These are phyloP conservation scores for Xylaria venustula DNA, from an alignment of 495 filamentous ascomycete genomes.

Conservation along the genomic window DNA sequence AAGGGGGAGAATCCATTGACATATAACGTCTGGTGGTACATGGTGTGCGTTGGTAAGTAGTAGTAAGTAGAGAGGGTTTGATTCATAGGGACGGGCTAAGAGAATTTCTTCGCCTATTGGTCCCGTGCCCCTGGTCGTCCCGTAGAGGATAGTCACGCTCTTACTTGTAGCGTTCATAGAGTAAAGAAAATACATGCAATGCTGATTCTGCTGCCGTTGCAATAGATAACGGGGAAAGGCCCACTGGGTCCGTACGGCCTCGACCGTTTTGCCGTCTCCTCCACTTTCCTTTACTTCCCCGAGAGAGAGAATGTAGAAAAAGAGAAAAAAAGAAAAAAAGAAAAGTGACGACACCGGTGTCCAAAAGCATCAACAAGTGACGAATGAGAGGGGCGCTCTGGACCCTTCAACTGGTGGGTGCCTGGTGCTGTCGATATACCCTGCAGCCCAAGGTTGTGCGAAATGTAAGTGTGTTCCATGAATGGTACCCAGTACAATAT, in stretches of 20 bases:
- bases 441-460: slow-evolving; percentile 14
- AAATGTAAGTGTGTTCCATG: slow-evolving; percentile 11
- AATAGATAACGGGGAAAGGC: background rate
- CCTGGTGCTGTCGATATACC: slow-evolving; percentile 13
- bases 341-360: background rate
- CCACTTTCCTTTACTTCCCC: background rate
- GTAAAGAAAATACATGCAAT: background rate
- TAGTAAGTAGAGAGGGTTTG: too few species aligned
- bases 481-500: slow-evolving; percentile 6
- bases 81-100: slow-evolving; percentile 1
- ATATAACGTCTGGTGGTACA: slow-evolving; percentile 10
- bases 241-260: background rate
- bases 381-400: slow-evolving; percentile 7
- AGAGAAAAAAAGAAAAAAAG: background rate
- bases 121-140: background rate
- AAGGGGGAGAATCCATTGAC: background rate
- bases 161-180: background rate
- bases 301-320: background rate
- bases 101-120: background rate
- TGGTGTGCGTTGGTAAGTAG: too few species aligned
- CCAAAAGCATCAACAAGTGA: slow-evolving; percentile 1
- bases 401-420: slow-evolving; percentile 6
- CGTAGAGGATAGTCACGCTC: background rate
- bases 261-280: background rate
- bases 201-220: background rate